phyloP scores from a whole-genome alignment of 2,329 filamentous ascomycete species.

The Acarospora socialis region DNA sequence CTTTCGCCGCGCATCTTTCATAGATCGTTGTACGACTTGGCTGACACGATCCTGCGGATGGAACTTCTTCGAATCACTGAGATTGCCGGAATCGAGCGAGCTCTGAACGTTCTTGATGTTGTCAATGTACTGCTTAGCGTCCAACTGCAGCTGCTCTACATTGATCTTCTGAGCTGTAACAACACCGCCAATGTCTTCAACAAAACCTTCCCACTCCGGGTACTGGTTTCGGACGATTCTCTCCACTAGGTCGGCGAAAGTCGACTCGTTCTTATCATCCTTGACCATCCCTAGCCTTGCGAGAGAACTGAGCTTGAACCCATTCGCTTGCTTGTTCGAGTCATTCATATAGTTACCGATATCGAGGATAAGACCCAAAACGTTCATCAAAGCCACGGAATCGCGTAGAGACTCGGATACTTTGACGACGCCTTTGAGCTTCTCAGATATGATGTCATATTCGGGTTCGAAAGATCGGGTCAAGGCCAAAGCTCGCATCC shows the following conservation, averaged over 20 bases:
- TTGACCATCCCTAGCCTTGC: constrained; percentile 93
- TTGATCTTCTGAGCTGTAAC: constrained; percentile 77
- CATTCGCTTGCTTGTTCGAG: constrained; percentile 91
- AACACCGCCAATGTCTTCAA: constrained; percentile 70
- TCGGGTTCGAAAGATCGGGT: constrained; percentile 74
- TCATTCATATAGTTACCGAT: constrained; percentile 99
- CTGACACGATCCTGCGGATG: constrained; percentile 92
- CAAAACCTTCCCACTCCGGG: constrained; percentile 83
- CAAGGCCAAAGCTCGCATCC: constrained; percentile 79
- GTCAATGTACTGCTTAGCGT: constrained; percentile 84
- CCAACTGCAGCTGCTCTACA: constrained; percentile 75
- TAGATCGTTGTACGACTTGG: constrained; percentile 76
- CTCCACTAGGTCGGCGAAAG: constrained; percentile 88
- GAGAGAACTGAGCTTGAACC: constrained; percentile 94
- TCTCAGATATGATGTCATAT: constrained; percentile 79
- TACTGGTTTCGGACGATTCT: constrained; percentile 94
- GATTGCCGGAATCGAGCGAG: constrained; percentile 81
- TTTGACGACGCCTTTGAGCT: constrained; percentile 69
- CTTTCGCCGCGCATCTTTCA: constrained; percentile 94
- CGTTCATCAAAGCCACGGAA: constrained; percentile 88
- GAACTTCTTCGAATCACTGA: constrained; percentile 95
- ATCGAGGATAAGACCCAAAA: constrained; percentile 87
- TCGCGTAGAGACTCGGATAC: constrained; percentile 84
- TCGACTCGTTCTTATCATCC: constrained; percentile 96
- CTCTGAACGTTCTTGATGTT: constrained; percentile 89